These are phyloP conservation scores for Trichoderma parareesei DNA, from an alignment of 495 filamentous ascomycete genomes.

Conservation along the genomic window DNA sequence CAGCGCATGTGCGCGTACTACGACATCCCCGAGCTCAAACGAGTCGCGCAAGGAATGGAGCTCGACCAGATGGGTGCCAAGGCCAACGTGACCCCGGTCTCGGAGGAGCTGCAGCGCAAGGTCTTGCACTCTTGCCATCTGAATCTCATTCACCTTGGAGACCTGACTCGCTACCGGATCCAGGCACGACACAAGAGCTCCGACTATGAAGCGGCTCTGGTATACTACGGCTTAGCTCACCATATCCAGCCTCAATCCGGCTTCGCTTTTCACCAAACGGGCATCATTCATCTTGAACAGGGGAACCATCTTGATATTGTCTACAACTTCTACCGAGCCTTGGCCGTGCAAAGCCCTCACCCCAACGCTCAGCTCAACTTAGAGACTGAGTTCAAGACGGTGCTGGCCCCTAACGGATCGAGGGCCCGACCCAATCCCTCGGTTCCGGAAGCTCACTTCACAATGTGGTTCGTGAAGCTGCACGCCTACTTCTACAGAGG, in stretches of 20 bases:
- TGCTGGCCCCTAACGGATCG: slow-evolving; percentile 20
- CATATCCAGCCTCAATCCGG: slow-evolving; percentile 72
- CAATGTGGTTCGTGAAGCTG: slow-evolving; percentile 78
- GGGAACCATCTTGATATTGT: slow-evolving; percentile 70
- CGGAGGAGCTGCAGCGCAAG: slow-evolving; percentile 40
- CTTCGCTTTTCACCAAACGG: slow-evolving; percentile 78
- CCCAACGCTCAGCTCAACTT: slow-evolving; percentile 66
- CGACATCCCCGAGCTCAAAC: slow-evolving; percentile 63
- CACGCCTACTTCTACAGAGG: slow-evolving; percentile 80
- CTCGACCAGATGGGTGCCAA: slow-evolving; percentile 18
- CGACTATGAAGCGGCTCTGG: slow-evolving; percentile 72
- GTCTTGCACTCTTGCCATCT: slow-evolving; percentile 72
- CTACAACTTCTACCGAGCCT: slow-evolving; percentile 81
- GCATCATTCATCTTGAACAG: slow-evolving; percentile 71
- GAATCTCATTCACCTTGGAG: slow-evolving; percentile 77
- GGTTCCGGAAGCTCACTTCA: slow-evolving; percentile 36
- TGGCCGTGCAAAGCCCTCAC: slow-evolving; percentile 64
- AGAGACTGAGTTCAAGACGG: slow-evolving; percentile 68
- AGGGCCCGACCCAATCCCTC: slow-evolving; percentile 10
- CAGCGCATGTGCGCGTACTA: slow-evolving; percentile 67
- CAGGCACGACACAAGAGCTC: slow-evolving; percentile 48
- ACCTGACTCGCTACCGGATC: slow-evolving; percentile 78
- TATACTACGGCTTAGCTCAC: slow-evolving; percentile 77
- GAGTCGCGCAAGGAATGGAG: slow-evolving; percentile 57
- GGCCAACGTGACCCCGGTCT: slow-evolving; percentile 28